phyloP scores from a whole-genome alignment of 1,284 basidiomycete species.

The Irpex sp. region DNA sequence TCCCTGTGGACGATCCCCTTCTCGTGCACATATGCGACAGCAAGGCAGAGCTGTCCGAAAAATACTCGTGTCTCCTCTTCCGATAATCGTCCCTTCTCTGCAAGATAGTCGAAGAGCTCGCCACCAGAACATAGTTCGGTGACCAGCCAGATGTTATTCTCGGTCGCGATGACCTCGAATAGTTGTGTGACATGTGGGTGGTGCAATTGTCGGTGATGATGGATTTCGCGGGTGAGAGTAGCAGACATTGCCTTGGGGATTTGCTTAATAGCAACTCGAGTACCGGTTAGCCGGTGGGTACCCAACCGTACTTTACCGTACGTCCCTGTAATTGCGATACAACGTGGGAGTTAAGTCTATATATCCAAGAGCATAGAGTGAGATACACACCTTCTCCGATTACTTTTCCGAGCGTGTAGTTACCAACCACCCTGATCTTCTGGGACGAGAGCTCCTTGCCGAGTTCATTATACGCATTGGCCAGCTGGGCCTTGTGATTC shows the following conservation, averaged over 20 bases:
- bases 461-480: slow-evolving; percentile 94
- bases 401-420: slow-evolving; percentile 92
- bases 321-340: slow-evolving; percentile 61
- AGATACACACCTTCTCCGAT: slow-evolving; percentile 86
- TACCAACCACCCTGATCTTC: slow-evolving; percentile 89
- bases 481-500: slow-evolving; percentile 84
- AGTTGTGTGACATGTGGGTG: slow-evolving; percentile 95
- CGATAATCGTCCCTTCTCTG: slow-evolving; percentile 85
- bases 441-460: slow-evolving; percentile 90
- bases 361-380: not conserved
- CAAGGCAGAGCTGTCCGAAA: slow-evolving; percentile 96
- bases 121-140: slow-evolving; percentile 96
- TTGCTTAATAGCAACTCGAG: slow-evolving; percentile 95
- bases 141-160: slow-evolving; percentile 94
- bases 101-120: slow-evolving; percentile 96
- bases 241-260: slow-evolving; percentile 92
- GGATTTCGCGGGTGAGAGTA: slow-evolving; percentile 93
- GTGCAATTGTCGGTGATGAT: slow-evolving; percentile 95
- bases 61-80: slow-evolving; percentile 83
- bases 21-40: slow-evolving; percentile 87
- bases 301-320: slow-evolving; percentile 94
- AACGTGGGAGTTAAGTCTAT: not conserved
- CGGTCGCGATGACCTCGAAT: slow-evolving; percentile 97
- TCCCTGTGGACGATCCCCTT: slow-evolving; percentile 95
- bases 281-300: slow-evolving; percentile 86